Percentiles rank a stretch among this genome's conserved stretches.
Evolutionary conservation across 2,329 filamentous ascomycete species (phyloP).

Genomic region (Teratosphaeria viscida): DNA sequence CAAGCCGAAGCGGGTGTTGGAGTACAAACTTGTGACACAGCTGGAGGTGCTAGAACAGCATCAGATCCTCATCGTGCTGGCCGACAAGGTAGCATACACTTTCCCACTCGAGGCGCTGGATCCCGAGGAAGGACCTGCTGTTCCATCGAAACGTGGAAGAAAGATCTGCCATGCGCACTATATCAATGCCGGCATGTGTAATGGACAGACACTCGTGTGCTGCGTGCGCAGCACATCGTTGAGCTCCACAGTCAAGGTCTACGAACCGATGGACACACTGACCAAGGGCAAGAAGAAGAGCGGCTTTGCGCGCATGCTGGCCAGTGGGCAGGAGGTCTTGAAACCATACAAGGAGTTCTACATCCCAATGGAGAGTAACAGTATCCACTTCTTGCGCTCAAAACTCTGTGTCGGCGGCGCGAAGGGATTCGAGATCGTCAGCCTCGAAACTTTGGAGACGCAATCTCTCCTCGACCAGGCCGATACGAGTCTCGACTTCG

Average conservation of each 20-base stretch:
- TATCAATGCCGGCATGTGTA: conserved; percentile 93
- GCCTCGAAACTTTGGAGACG: conserved; percentile 91
- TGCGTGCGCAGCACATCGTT: conserved; percentile 90
- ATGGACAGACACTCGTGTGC: conserved; percentile 88
- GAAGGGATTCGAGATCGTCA: conserved; percentile 93
- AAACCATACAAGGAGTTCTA: conserved; percentile 99
- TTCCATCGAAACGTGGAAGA: conserved; percentile 73
- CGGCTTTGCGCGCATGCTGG: conserved; percentile 92
- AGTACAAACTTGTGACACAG: conserved; percentile 80
- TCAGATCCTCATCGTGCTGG: conserved; percentile 76
- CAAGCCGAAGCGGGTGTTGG: conserved; percentile 72
- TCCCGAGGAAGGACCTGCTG: conserved; percentile 60
- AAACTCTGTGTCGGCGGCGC: conserved; percentile 95
- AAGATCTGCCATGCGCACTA: conserved; percentile 98
- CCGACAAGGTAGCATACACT: conserved; percentile 85
- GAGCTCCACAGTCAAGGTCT: conserved; percentile 97
- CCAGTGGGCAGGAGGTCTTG: conserved; percentile 82
- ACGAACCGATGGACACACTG: conserved; percentile 90
- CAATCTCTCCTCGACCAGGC: conserved; percentile 95
- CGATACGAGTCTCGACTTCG: conserved; percentile 95
- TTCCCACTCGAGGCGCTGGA: conserved; percentile 83
- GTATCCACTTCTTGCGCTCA: conserved; percentile 92
- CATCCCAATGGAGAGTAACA: conserved; percentile 95
- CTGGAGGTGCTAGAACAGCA: conserved; percentile 96
- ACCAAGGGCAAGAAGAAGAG: conserved; percentile 77